Evolutionary conservation across 331 rosid species (phyloP).

Genomic region (Acacia concinna): DNA sequence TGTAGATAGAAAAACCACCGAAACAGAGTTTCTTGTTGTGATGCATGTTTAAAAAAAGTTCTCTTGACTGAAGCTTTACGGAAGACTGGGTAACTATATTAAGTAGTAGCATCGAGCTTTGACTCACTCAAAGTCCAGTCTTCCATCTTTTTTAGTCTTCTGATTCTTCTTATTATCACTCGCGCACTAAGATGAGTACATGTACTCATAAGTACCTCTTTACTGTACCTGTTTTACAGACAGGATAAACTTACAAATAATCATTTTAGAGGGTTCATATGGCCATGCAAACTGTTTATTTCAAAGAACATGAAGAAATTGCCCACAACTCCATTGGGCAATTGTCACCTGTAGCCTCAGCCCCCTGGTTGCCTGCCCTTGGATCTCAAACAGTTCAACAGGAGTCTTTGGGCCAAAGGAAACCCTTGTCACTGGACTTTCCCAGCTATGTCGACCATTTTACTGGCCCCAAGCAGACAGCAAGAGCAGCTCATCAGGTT

Average conservation of each 20-base stretch:
- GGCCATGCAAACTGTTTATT: constrained; percentile 53
- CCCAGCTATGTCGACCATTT: constrained; percentile 44
- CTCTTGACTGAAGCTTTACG: constrained; percentile 13
- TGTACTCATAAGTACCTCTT: not conserved
- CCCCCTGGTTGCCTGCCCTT: constrained; percentile 60
- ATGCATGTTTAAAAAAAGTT: not conserved
- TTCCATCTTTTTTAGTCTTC: not conserved
- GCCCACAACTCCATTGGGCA: constrained; percentile 55
- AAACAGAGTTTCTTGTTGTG: not conserved
- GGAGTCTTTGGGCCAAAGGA: constrained; percentile 52
- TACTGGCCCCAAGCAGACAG: constrained; percentile 33
- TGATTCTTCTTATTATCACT: not conserved
- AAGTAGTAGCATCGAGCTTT: constrained; percentile 11
- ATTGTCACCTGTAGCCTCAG: constrained; percentile 49
- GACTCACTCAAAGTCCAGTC: not conserved
- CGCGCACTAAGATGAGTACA: not conserved
- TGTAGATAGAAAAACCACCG: not conserved
- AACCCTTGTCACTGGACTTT: constrained; percentile 50
- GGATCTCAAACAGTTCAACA: constrained; percentile 54
- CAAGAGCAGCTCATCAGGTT: constrained; percentile 44
- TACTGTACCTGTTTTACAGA: constrained; percentile 35
- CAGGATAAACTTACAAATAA: constrained; percentile 17
- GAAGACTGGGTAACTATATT: not conserved
- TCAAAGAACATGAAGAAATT: constrained; percentile 65
- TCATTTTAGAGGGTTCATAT: constrained; percentile 28